Conservation (phyloP, 305 asterid species). For the Plantago rigida region DNA sequence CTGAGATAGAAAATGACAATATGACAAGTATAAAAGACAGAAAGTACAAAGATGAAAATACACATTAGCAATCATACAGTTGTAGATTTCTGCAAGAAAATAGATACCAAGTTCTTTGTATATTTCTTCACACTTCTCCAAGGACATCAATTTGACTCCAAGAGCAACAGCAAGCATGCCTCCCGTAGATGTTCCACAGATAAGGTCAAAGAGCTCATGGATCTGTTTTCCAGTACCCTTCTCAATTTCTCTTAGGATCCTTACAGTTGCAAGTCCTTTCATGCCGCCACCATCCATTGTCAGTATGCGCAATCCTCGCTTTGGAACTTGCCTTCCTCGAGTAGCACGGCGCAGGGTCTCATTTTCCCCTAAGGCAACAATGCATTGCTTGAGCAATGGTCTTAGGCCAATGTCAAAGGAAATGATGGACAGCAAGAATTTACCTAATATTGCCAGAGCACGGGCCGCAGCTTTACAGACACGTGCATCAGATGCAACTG, state of each 20-base stretch:
- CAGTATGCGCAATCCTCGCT: conserved; percentile 85
- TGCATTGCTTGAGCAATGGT: conserved; percentile 19
- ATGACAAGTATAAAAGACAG: conserved; percentile 16
- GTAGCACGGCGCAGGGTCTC: conserved; percentile 89
- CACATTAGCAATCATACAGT: conserved; percentile 13
- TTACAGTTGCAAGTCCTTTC: conserved; percentile 96
- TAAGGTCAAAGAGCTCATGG: conserved; percentile 94
- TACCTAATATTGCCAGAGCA: conserved; percentile 90
- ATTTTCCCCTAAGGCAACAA: conserved; percentile 68
- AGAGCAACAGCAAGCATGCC: conserved; percentile 99
- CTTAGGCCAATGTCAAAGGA: conserved; percentile 7
- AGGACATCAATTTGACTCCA: conserved; percentile 83
- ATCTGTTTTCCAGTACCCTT: conserved; percentile 90
- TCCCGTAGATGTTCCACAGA: conserved; percentile 99
- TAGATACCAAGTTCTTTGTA: conserved; percentile 85
- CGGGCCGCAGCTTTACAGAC: conserved; percentile 97
- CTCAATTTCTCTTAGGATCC: conserved; percentile 85
- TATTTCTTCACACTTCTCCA: conserved; percentile 93
- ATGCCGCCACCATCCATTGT: conserved; percentile 99
- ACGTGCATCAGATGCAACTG: conserved; percentile 59
- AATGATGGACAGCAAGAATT: conserved; percentile 20
- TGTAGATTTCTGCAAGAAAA: conserved; percentile 23
- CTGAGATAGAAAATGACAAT: conserved; percentile 35
- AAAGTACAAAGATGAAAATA: conserved; percentile 21
- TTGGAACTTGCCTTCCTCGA: conserved; percentile 74